Conservation (phyloP, 345 rosid genomes). For the Linum usitatissimum region DNA sequence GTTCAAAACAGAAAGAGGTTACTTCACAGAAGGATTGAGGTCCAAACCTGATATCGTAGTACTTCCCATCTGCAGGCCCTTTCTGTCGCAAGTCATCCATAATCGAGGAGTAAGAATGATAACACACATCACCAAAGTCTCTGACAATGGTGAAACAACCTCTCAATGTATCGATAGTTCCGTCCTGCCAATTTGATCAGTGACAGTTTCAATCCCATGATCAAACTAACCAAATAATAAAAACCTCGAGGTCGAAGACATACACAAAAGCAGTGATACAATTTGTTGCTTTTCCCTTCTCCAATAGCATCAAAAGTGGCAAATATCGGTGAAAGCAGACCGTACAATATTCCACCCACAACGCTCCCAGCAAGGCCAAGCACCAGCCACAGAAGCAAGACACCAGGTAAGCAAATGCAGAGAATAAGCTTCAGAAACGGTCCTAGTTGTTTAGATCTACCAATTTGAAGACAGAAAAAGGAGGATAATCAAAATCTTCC, state of each 20-base stretch:
- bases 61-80: slow-evolving; percentile 38
- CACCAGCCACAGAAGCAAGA: slow-evolving; percentile 44
- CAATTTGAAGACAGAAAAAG: slow-evolving; percentile 14
- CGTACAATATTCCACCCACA: slow-evolving; percentile 56
- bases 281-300: slow-evolving; percentile 55
- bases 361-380: slow-evolving; percentile 56
- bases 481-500: slow-evolving; percentile 15
- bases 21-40: not conserved
- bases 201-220: slow-evolving; percentile 7
- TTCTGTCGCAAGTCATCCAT: slow-evolving; percentile 59
- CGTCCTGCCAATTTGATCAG: slow-evolving; percentile 45
- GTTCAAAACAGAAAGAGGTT: no score
- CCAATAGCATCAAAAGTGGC: slow-evolving; percentile 94
- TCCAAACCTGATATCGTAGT: slow-evolving; percentile 75
- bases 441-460: slow-evolving; percentile 69
- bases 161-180: slow-evolving; percentile 62
- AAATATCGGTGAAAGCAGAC: slow-evolving; percentile 76
- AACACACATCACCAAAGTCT: slow-evolving; percentile 68
- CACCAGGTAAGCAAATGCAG: slow-evolving; percentile 47
- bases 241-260: slow-evolving; percentile 14
- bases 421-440: slow-evolving; percentile 69
- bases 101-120: slow-evolving; percentile 57
- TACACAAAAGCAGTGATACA: slow-evolving; percentile 74
- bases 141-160: slow-evolving; percentile 52
- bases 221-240: not conserved